Percentiles rank a stretch among this genome's conserved stretches.
Conservation (phyloP, 371 early-diverging fungal species). For the Mortierella polycephala region DNA sequence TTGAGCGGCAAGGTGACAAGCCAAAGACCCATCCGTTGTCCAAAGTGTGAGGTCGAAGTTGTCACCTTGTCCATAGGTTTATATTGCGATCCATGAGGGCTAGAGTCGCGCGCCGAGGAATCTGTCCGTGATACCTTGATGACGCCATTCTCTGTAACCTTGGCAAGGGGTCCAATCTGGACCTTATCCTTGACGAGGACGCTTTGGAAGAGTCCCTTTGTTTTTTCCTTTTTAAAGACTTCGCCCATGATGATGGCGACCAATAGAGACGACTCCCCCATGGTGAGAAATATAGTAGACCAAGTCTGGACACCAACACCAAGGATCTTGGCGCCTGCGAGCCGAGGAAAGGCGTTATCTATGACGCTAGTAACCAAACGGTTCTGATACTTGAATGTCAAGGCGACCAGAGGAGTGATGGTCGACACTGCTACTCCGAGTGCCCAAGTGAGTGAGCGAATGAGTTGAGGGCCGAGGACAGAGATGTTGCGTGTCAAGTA, state of each 20-base stretch:
- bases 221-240: slow-evolving; percentile 52
- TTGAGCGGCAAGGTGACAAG: slow-evolving; percentile 43
- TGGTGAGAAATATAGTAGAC: slow-evolving; percentile 53
- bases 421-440: slow-evolving; percentile 45
- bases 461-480: slow-evolving; percentile 47
- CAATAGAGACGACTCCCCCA: slow-evolving; percentile 50
- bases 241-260: slow-evolving; percentile 53
- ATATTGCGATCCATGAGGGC: slow-evolving; percentile 18
- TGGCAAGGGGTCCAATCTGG: slow-evolving; percentile 40
- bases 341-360: slow-evolving; percentile 29
- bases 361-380: slow-evolving; percentile 38
- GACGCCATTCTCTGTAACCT: slow-evolving; percentile 30
- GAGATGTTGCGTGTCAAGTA: slow-evolving; percentile 46
- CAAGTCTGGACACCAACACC: slow-evolving; percentile 49
- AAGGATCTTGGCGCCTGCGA: slow-evolving; percentile 33
- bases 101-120: neutral
- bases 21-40: slow-evolving; percentile 52
- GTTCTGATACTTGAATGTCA: slow-evolving; percentile 51
- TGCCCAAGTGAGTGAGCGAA: slow-evolving; percentile 48
- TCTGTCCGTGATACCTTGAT: slow-evolving; percentile 26
- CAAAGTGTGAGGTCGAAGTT: slow-evolving; percentile 34
- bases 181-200: slow-evolving; percentile 38
- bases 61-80: slow-evolving; percentile 19
- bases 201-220: slow-evolving; percentile 48
- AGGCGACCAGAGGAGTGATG: slow-evolving; percentile 39